Evolutionary conservation across 371 early-diverging fungal genomes (phyloP).

Genomic region (Thermomucor indicae-seudaticae): DNA sequence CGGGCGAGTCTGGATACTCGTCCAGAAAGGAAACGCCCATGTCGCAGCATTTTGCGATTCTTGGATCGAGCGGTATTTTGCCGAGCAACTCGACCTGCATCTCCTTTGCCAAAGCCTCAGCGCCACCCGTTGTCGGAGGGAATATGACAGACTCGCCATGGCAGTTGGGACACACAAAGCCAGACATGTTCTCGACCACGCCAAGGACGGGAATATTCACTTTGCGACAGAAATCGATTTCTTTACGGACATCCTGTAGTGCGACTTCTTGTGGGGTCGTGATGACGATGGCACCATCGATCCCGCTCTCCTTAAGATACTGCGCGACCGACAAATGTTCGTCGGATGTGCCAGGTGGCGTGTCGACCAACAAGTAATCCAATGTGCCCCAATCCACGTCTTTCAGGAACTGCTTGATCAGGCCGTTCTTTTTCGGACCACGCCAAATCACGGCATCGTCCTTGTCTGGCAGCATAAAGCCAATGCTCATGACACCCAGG

Average conservation of each 20-base stretch:
- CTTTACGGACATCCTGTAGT: constrained; percentile 93
- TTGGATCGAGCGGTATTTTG: constrained; percentile 87
- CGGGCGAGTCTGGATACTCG: constrained; percentile 83
- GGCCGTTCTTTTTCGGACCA: constrained; percentile 94
- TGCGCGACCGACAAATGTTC: constrained; percentile 92
- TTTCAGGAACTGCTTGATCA: constrained; percentile 96
- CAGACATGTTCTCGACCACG: constrained; percentile 98
- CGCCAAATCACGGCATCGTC: constrained; percentile 99
- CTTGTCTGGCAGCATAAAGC: constrained; percentile 85
- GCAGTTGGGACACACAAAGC: constrained; percentile 95
- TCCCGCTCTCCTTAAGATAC: constrained; percentile 73
- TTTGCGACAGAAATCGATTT: constrained; percentile 94
- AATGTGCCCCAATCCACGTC: constrained; percentile 94
- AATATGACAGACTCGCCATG: constrained; percentile 82
- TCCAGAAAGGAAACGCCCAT: constrained; percentile 85
- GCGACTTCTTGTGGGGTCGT: constrained; percentile 99
- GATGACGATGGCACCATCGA: constrained; percentile 91
- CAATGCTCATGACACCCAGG: constrained; percentile 92
- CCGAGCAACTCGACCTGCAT: constrained; percentile 77
- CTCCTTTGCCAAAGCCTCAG: constrained; percentile 73
- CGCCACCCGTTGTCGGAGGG: constrained; percentile 92
- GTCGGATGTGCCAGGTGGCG: constrained; percentile 99
- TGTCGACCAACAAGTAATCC: constrained; percentile 96
- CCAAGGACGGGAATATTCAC: constrained; percentile 91
- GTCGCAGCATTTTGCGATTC: constrained; percentile 82